Percentiles rank a stretch among this genome's conserved stretches.
phyloP scores from a whole-genome alignment of 2,329 filamentous ascomycete species.

The Lecanicillium sp. region DNA sequence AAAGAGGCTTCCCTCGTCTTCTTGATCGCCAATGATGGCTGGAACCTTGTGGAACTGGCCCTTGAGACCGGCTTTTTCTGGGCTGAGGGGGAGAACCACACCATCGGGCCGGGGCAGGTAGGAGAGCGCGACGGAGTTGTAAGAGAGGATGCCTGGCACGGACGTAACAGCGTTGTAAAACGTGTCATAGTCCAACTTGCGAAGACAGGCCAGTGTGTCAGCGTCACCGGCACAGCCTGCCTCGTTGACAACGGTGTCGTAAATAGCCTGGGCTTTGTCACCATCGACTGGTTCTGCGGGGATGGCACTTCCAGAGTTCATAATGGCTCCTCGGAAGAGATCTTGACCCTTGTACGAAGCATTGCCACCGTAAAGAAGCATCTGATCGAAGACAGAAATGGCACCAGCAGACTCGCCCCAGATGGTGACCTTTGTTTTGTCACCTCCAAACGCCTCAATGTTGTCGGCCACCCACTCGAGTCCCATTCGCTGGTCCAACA shows the following conservation, averaged over 20 bases:
- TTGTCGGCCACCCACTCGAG: slow-evolving; percentile 59
- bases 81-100: slow-evolving; percentile 50
- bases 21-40: slow-evolving; percentile 61
- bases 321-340: slow-evolving; percentile 58
- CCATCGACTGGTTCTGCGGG: slow-evolving; percentile 46
- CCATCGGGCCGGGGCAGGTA: slow-evolving; percentile 72
- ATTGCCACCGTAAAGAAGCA: slow-evolving; percentile 53
- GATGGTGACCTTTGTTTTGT: slow-evolving; percentile 56
- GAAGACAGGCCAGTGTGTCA: slow-evolving; percentile 6
- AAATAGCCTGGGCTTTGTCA: slow-evolving; percentile 46
- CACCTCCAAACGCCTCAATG: slow-evolving; percentile 58
- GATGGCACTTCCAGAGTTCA: slow-evolving; percentile 49
- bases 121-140: slow-evolving; percentile 60
- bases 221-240: slow-evolving; percentile 39
- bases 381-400: slow-evolving; percentile 57
- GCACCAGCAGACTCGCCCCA: slow-evolving; percentile 54
- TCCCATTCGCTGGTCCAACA: slow-evolving; percentile 52
- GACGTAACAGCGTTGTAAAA: slow-evolving; percentile 62
- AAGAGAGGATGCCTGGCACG: slow-evolving; percentile 60
- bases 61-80: slow-evolving; percentile 45
- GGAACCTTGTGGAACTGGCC: slow-evolving; percentile 44
- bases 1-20: slow-evolving; percentile 75
- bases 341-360: slow-evolving; percentile 55
- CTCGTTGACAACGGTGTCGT: slow-evolving; percentile 41
- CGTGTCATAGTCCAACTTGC: slow-evolving; percentile 15